Conservation (phyloP, 139 green algal species). For the Parachlorella kessleri region DNA sequence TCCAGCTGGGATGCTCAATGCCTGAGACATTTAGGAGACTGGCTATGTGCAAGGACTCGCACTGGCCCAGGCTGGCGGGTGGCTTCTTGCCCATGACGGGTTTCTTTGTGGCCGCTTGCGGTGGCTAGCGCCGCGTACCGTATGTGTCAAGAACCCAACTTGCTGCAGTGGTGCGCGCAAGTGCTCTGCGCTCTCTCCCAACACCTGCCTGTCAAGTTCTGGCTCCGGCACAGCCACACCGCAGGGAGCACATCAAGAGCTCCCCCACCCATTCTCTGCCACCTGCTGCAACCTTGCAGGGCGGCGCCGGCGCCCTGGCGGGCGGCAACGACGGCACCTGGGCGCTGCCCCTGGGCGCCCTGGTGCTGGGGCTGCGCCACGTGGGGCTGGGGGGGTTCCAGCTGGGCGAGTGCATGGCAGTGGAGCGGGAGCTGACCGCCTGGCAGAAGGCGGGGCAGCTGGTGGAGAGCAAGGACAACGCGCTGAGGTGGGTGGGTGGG, state of each 20-base stretch:
- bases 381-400: slow-evolving; percentile 74
- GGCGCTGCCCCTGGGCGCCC: slow-evolving; percentile 68
- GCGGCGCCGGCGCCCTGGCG: slow-evolving; percentile 52
- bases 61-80: too few relatives aligned
- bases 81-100: too few relatives aligned
- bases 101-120: too few relatives aligned
- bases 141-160: too few relatives aligned
- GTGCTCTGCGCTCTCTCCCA: too few relatives aligned
- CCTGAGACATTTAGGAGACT: too few relatives aligned
- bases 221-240: too few relatives aligned
- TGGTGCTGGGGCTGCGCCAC: slow-evolving; percentile 82
- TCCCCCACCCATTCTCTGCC: not conserved
- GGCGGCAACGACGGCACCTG: slow-evolving; percentile 59
- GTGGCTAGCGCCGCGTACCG: too few relatives aligned
- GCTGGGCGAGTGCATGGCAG: slow-evolving; percentile 76
- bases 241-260: not conserved
- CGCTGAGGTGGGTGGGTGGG: slow-evolving; percentile 56
- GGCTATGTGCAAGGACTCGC: too few relatives aligned
- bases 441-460: slow-evolving; percentile 75
- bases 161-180: too few relatives aligned
- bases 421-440: slow-evolving; percentile 87
- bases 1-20: too few relatives aligned
- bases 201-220: too few relatives aligned
- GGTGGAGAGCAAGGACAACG: slow-evolving; percentile 27
- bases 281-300: slow-evolving; percentile 44